A percentile compares a stretch with the other conserved stretches of the same genome.
These are phyloP conservation scores for Raphanus hybrid DNA, from an alignment of 441 rosid species.

Conservation along the genomic window DNA sequence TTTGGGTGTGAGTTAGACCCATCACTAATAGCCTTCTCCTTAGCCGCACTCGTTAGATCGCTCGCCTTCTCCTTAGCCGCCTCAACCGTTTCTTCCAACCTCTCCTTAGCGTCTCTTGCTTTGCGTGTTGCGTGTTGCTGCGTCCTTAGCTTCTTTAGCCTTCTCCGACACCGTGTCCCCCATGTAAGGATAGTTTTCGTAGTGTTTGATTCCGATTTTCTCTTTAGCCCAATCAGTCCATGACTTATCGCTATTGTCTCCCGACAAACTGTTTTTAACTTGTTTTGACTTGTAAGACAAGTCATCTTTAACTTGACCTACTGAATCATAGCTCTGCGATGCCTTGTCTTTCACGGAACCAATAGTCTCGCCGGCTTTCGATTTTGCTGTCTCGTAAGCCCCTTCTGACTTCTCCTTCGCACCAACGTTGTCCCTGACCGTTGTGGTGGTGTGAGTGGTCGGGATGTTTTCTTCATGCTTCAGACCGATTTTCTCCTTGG, in stretches of 20 bases:
- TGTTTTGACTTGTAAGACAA: slow-evolving; percentile 16
- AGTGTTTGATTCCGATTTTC: background rate
- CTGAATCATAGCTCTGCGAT: slow-evolving; percentile 26
- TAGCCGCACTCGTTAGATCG: slow-evolving; percentile 37
- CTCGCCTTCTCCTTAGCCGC: slow-evolving; percentile 44
- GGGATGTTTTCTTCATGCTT: slow-evolving; percentile 48
- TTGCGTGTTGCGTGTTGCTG: slow-evolving; percentile 22
- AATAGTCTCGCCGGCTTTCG: slow-evolving; percentile 27
- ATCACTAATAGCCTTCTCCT: slow-evolving; percentile 30
- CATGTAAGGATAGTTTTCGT: slow-evolving; percentile 24
- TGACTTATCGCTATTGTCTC: background rate
- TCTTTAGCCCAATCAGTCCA: slow-evolving; percentile 30
- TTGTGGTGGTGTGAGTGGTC: slow-evolving; percentile 43
- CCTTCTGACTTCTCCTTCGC: too few relatives aligned
- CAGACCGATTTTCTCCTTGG: slow-evolving; percentile 65
- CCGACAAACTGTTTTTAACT: background rate
- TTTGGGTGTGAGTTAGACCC: too few relatives aligned
- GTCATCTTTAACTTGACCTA: slow-evolving; percentile 39
- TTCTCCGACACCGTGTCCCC: slow-evolving; percentile 36
- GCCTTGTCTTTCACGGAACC: slow-evolving; percentile 41
- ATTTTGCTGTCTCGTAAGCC: slow-evolving; percentile 38
- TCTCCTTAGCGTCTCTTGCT: slow-evolving; percentile 34
- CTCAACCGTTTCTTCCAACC: slow-evolving; percentile 36
- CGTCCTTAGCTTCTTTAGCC: slow-evolving; percentile 26
- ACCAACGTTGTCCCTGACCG: slow-evolving; percentile 39